phyloP scores from a whole-genome alignment of 2,329 filamentous ascomycete genomes.

The Claviceps sp. region DNA sequence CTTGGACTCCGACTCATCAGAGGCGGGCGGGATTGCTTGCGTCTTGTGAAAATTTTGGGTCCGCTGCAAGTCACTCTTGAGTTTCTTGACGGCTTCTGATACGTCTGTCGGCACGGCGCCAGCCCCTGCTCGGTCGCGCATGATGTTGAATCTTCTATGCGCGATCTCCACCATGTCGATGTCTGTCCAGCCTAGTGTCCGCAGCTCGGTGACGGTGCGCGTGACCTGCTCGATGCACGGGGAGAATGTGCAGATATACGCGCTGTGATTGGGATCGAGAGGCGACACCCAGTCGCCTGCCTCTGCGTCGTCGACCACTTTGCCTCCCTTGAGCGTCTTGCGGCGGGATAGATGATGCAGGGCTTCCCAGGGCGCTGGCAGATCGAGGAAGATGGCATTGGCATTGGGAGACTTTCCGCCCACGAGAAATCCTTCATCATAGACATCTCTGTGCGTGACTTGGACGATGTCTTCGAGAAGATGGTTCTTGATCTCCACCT shows the following conservation, averaged over 20 bases:
- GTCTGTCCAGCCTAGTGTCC: slow-evolving; percentile 73
- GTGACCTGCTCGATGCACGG: slow-evolving; percentile 96
- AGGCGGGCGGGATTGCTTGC: slow-evolving; percentile 14
- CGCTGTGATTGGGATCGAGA: slow-evolving; percentile 57
- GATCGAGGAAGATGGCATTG: slow-evolving; percentile 63
- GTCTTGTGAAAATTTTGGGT: slow-evolving; percentile 49
- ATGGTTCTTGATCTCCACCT: slow-evolving; percentile 56
- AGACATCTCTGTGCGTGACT: slow-evolving; percentile 69
- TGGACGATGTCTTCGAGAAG: slow-evolving; percentile 51
- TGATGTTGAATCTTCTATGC: slow-evolving; percentile 66
- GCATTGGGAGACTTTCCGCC: slow-evolving; percentile 46
- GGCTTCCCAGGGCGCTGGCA: slow-evolving; percentile 71
- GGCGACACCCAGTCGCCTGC: slow-evolving; percentile 36
- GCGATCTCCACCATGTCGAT: slow-evolving; percentile 88
- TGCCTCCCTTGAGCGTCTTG: slow-evolving; percentile 13
- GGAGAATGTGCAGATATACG: slow-evolving; percentile 84
- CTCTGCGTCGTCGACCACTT: slow-evolving; percentile 10
- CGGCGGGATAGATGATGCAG: slow-evolving; percentile 58
- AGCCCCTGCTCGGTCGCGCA: slow-evolving; percentile 69
- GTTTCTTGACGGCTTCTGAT: slow-evolving; percentile 59
- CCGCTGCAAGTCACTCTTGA: slow-evolving; percentile 60
- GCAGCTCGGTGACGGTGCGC: slow-evolving; percentile 67
- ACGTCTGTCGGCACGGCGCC: slow-evolving; percentile 61
- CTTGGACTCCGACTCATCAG: slow-evolving; percentile 21
- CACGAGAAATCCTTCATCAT: slow-evolving; percentile 57